Evolutionary conservation across 148 eudicot genomes (phyloP).

Genomic region (Amaranthus hypochondriacus): DNA sequence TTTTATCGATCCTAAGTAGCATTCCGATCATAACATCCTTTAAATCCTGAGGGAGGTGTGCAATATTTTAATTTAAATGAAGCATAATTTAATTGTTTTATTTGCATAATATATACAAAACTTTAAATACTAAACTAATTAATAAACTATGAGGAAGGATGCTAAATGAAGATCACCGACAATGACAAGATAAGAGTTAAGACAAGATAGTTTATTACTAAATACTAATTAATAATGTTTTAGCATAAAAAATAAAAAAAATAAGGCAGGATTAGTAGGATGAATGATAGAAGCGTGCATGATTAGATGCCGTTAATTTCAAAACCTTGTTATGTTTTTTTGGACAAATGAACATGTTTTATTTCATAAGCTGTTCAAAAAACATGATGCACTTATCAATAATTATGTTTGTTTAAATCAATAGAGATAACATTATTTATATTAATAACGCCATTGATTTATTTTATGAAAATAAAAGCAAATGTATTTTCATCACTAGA

Average conservation of each 20-base stretch:
- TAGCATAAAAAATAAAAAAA: not conserved
- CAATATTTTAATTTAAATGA: no score
- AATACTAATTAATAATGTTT: not conserved
- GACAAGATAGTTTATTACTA: not conserved
- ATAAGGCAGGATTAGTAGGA: not conserved
- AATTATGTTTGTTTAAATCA: no score
- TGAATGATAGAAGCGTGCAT: conserved; percentile 6
- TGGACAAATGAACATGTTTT: not conserved
- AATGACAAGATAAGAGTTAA: not conserved
- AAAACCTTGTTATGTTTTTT: not conserved
- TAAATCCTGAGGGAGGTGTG: no score
- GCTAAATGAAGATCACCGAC: conserved; percentile 8
- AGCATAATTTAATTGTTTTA: no score
- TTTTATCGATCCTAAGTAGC: no score
- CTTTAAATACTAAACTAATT: no score
- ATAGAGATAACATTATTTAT: no score
- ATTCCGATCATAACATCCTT: no score
- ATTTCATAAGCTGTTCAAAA: not conserved
- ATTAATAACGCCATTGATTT: no score
- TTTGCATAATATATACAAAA: no score
- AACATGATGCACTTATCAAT: not conserved
- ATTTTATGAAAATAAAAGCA: no score
- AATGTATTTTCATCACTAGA: no score
- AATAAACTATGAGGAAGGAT: not conserved
- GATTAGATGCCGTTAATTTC: conserved; percentile 3